These are phyloP conservation scores for Pseudogymnoascus verrucosus DNA, from an alignment of 2,329 filamentous ascomycete genomes.

Conservation along the genomic window DNA sequence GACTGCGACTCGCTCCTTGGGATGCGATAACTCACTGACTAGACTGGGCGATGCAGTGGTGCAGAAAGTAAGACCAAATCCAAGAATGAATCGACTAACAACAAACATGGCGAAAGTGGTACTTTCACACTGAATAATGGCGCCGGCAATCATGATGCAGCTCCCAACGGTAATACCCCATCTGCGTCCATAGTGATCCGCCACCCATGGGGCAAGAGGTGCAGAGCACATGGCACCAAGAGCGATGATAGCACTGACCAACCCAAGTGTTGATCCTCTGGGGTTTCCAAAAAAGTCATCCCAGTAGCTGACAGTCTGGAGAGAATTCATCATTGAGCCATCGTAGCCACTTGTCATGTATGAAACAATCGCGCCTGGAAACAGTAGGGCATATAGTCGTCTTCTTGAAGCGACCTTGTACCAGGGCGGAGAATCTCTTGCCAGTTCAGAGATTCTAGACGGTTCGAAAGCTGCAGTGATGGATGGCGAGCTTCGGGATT, in stretches of 20 bases:
- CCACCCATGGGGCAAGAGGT: conserved; percentile 27
- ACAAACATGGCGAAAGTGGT: conserved; percentile 42
- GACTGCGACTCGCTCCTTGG: conserved; percentile 43
- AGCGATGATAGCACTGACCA: conserved; percentile 34
- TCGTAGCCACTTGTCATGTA: conserved; percentile 41
- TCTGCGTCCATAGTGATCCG: conserved; percentile 26
- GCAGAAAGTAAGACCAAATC: conserved; percentile 44
- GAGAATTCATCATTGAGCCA: conserved; percentile 42
- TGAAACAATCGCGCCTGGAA: conserved; percentile 29
- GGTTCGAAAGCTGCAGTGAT: conserved; percentile 17
- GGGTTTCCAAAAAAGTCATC: conserved; percentile 34
- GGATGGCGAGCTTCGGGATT: not conserved
- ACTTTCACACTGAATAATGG: conserved; percentile 27
- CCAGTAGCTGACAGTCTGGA: conserved; percentile 37
- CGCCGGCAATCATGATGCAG: conserved; percentile 28
- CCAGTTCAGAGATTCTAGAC: conserved; percentile 26
- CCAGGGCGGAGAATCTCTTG: conserved; percentile 24
- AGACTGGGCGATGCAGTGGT: conserved; percentile 43
- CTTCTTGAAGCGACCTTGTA: conserved; percentile 26
- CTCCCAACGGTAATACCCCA: conserved; percentile 28
- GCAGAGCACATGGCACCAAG: conserved; percentile 37
- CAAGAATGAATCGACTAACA: conserved; percentile 43
- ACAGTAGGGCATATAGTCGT: conserved; percentile 28
- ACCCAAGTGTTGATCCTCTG: conserved; percentile 25
- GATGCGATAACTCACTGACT: conserved; percentile 45